Conservation (phyloP, 2,329 filamentous ascomycete genomes). For the Ophiostoma sp. region DNA sequence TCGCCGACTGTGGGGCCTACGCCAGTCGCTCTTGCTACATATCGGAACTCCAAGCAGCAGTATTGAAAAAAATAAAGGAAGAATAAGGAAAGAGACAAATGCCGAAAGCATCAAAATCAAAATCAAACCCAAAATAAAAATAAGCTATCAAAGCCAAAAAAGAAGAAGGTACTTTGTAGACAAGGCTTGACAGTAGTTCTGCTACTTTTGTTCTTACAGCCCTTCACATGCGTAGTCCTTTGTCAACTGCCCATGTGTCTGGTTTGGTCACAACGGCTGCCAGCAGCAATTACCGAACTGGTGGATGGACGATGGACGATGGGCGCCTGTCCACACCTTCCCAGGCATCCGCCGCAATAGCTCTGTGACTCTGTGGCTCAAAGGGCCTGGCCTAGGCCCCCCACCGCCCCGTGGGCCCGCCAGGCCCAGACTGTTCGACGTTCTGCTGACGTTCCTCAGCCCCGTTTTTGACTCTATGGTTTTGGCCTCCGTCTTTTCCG, state of each 20-base stretch:
- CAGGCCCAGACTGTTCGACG: slow-evolving; percentile 14
- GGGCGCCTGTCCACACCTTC: background rate
- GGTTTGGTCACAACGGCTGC: background rate
- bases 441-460: background rate
- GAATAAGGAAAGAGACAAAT: too few relatives aligned
- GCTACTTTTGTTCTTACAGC: background rate
- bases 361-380: background rate
- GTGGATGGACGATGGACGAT: slow-evolving; percentile 3
- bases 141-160: background rate
- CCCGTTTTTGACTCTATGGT: background rate
- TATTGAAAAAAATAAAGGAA: background rate
- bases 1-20: background rate
- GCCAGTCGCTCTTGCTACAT: slow-evolving; percentile 7
- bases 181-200: background rate
- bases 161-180: background rate
- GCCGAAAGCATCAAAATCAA: too few relatives aligned
- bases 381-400: background rate
- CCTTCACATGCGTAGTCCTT: background rate
- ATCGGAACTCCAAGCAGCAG: background rate
- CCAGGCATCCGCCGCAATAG: background rate
- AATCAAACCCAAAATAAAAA: too few relatives aligned
- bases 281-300: slow-evolving; percentile 1
- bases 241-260: background rate
- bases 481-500: background rate
- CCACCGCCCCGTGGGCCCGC: background rate